Evolutionary conservation across 106 monocot species (phyloP), one percentile per base, ranked within the genome.

Genomic region (Acorus calamus): DNA sequence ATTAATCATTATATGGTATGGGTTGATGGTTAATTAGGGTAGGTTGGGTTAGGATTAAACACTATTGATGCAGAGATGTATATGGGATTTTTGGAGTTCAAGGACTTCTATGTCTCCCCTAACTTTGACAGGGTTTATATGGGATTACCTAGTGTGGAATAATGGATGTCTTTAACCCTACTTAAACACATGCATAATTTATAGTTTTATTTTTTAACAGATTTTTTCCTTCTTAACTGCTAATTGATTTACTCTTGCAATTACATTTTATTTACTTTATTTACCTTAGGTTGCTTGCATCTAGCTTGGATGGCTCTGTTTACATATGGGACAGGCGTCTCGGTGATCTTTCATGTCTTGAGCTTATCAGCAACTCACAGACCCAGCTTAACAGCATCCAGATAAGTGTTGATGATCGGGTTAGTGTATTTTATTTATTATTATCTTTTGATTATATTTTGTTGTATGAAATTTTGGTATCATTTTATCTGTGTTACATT

Each of bases 311-410:
- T 76, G 89, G 94, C 55, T 67, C 53, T 67, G 49, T 94, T 57
- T 78, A 79, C 68, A 68, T 87, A 52, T 94, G 94, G 94, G 94
- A 94, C 65, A 76, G 86, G 50, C 77, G 94, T 8, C 42, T 50
- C 28, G 78, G 87, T 66, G 71, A 68, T 48, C 50, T 61, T 78
- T 80, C 87, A 53, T 87, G 63, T 68, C 53, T 85, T 46, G 82
- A 85, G 66, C 78, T 90, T 55, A 67, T 12, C 50, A 59, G 65
- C 61, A 75, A 53, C 61, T 74, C 80, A 54, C 69, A 76, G 41
- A 77, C 67, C 59, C 84, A 82, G 46, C 66, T 96, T 57, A 96
- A 84, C 62, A 80, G 82, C 61, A 77, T 96, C 47, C 73, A 87
- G 59, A 55, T 90, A 57, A 84, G 84, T 63, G 44, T 58, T 9